Base-by-base conservation (phyloP, 345 rosid species). In the Lepidium sativum region DNA sequence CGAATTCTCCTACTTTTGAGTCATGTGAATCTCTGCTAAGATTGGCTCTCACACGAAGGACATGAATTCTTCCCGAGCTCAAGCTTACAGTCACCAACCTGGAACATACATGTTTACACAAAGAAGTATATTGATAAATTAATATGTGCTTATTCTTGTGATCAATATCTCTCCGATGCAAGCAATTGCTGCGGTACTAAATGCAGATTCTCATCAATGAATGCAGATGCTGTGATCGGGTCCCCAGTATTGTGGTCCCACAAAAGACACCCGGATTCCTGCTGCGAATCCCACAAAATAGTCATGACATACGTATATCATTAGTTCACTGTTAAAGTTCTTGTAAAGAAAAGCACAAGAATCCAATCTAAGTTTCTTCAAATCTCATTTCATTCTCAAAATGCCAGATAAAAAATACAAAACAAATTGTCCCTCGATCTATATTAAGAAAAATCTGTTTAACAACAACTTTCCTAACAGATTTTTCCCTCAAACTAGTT, bases 151-250 rank as follows among this genome's bases (percentile, higher is more conserved):
- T 42, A 10, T 37, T 20, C 53, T 17, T 54, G 75, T 15, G 15
- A 7, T 8, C 42, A 63, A 38, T 78, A 85, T 97, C 97, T 84
- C 76, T 89, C 86, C 3, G 77, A 60, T 50, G 47, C 74, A 69
- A 17, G 63, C 21, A 61, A 39, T 50, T 84, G 65, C 31, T 66
- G 45, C n/a, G 84, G 70, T 13, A 52, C 60, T 59, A 90, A 70
- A 74, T 68, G 81, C 58, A 89, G 69, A 78, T 84, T 81, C 73
- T 94, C 96, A 63, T 94, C 96, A 6, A 94, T 77, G 79, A 81
- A 90, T 16, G 97, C 88, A 67, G 99, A 87, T 54, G 96, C 83
- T 16, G 92, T 87, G 54, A 90, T 80, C 49, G 99, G 87, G 67
- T 73, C 80, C 73, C 87, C 95, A n/a, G 84, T 82, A 65, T 78